Percentiles rank a stretch among this genome's conserved stretches.
phyloP scores from a whole-genome alignment of 108 stramenopile species.

The Pelagomonas calceolata region DNA sequence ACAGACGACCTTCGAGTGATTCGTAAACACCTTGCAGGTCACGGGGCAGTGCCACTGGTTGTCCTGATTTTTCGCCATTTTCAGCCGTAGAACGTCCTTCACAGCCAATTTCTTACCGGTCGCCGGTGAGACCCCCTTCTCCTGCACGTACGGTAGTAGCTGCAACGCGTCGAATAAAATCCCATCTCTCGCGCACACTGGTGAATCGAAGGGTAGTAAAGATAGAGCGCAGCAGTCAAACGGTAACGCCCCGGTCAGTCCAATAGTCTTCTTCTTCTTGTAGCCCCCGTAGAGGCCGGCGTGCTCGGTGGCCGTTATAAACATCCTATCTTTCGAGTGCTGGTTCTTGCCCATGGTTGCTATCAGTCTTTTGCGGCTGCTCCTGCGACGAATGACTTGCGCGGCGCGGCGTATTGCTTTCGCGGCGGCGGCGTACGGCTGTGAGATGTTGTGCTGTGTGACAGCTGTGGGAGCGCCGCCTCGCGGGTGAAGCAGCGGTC shows the following conservation, averaged over 20 bases:
- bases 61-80: constrained; percentile 71
- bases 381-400: too few relatives aligned
- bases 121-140: constrained; percentile 70
- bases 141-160: constrained; percentile 67
- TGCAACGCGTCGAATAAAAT: constrained; percentile 78
- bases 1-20: constrained; percentile 79
- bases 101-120: constrained; percentile 49
- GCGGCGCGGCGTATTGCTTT: too few relatives aligned
- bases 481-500: too few relatives aligned
- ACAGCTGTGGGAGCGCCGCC: too few relatives aligned
- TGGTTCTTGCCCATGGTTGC: constrained; percentile 28
- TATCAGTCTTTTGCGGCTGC: too few relatives aligned
- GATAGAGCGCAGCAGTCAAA: constrained; percentile 93
- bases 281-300: background rate
- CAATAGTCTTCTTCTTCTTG: background rate
- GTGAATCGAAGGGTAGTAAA: constrained; percentile 59
- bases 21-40: constrained; percentile 76
- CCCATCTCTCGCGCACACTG: constrained; percentile 59
- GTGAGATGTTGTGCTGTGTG: too few relatives aligned
- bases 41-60: constrained; percentile 91
- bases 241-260: constrained; percentile 41
- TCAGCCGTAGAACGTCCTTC: constrained; percentile 60
- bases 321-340: constrained; percentile 39
- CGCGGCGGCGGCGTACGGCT: too few relatives aligned
- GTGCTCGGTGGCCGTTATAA: constrained; percentile 34